Evolutionary conservation across 2,329 filamentous ascomycete genomes (phyloP).

Genomic region (Colletotrichum echinochloae): DNA sequence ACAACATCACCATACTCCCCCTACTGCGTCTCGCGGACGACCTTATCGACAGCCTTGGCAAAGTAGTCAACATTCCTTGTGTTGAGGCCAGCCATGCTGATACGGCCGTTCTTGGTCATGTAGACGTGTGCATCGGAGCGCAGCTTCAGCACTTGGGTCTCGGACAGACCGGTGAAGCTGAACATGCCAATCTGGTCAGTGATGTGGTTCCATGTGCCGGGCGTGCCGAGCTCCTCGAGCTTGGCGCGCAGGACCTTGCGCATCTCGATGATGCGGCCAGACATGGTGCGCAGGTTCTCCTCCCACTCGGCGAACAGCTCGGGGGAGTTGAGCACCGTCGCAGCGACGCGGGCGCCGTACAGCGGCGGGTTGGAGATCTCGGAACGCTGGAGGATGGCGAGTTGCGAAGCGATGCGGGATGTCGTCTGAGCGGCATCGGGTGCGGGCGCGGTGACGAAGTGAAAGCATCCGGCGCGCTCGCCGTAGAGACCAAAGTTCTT

Average conservation of each 20-base stretch:
- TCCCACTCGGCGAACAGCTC: slow-evolving; percentile 91
- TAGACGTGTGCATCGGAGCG: slow-evolving; percentile 81
- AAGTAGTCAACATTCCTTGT: slow-evolving; percentile 93
- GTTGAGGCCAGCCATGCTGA: slow-evolving; percentile 98
- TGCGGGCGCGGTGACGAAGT: slow-evolving; percentile 83
- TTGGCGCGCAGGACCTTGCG: slow-evolving; percentile 80
- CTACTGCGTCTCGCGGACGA: slow-evolving; percentile 69
- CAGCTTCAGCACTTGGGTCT: slow-evolving; percentile 79
- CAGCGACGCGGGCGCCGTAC: slow-evolving; percentile 91
- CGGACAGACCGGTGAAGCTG: slow-evolving; percentile 85
- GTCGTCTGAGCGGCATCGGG: slow-evolving; percentile 72
- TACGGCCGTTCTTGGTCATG: slow-evolving; percentile 98
- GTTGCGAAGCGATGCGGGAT: slow-evolving; percentile 81
- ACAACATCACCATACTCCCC: neutral
- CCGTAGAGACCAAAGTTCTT: slow-evolving; percentile 99
- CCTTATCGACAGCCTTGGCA: slow-evolving; percentile 87
- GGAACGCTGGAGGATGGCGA: slow-evolving; percentile 93
- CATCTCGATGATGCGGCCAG: slow-evolving; percentile 94
- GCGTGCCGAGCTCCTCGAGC: slow-evolving; percentile 86
- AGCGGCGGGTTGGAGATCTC: slow-evolving; percentile 98
- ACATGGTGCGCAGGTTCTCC: slow-evolving; percentile 91
- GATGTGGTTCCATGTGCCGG: slow-evolving; percentile 95
- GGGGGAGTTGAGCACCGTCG: slow-evolving; percentile 84
- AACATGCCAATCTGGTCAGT: slow-evolving; percentile 99
- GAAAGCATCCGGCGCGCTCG: slow-evolving; percentile 95